phyloP scores from a whole-genome alignment of 352 stramenopile species.

The Globisporangium abappressorium region DNA sequence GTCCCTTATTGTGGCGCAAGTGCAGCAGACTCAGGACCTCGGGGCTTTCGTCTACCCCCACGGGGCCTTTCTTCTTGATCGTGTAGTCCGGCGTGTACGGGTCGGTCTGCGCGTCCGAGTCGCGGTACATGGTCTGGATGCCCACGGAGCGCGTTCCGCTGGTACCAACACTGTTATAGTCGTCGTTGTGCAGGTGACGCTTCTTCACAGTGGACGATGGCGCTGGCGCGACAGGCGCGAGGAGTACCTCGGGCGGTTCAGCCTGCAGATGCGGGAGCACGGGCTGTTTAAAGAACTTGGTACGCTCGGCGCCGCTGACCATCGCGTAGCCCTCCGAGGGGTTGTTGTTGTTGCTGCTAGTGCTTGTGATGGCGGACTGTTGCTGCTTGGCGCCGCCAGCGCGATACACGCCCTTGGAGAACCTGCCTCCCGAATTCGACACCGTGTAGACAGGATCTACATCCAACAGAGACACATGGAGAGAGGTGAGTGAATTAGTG shows the following conservation, averaged over 20 bases:
- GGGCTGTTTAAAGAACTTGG: conserved; percentile 89
- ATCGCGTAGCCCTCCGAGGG: conserved; percentile 32
- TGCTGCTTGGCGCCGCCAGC: conserved; percentile 24
- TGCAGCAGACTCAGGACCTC: conserved; percentile 85
- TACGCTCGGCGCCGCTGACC: conserved; percentile 71
- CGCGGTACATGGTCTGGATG: conserved; percentile 90
- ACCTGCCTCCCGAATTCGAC: conserved; percentile 57
- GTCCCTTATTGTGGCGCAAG: conserved; percentile 56
- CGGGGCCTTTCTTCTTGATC: conserved; percentile 44
- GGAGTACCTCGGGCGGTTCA: conserved; percentile 82
- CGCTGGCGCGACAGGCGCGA: conserved; percentile 53
- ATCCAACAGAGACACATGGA: not conserved
- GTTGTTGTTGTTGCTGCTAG: conserved; percentile 28
- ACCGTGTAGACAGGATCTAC: conserved; percentile 76
- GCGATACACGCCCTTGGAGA: conserved; percentile 60
- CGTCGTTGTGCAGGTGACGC: conserved; percentile 24
- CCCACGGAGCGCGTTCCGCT: conserved; percentile 64
- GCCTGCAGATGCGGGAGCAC: conserved; percentile 87
- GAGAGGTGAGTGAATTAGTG: not conserved
- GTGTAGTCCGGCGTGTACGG: conserved; percentile 93
- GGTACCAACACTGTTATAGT: conserved; percentile 16
- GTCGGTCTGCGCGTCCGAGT: conserved; percentile 92
- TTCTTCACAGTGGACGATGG: conserved; percentile 27
- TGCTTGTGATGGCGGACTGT: conserved; percentile 24
- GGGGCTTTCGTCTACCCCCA: conserved; percentile 37